Conservation (phyloP, 345 rosid species). For the Rhodamnia argentea region DNA sequence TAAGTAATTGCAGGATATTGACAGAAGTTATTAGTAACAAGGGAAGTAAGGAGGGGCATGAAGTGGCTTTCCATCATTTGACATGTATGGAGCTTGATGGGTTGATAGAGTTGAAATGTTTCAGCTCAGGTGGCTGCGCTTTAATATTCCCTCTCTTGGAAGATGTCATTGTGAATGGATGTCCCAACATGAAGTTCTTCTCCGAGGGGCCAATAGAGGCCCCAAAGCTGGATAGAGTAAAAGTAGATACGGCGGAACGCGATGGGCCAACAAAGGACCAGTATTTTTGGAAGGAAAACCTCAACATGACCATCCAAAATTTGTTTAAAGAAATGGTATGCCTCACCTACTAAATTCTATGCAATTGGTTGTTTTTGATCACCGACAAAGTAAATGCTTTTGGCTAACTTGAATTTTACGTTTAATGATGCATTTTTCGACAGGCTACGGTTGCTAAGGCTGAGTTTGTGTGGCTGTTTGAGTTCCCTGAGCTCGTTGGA, state of each 20-base stretch:
- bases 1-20: neutral
- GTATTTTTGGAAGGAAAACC: neutral
- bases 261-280: no score
- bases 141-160: neutral
- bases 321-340: neutral
- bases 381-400: neutral
- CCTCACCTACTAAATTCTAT: neutral
- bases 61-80: neutral
- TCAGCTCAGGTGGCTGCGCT: neutral
- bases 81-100: neutral
- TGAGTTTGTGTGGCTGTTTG: fast-evolving
- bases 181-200: neutral
- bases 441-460: fast-evolving
- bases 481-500: fast-evolving
- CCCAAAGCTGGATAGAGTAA: neutral
- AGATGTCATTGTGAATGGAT: neutral
- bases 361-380: neutral
- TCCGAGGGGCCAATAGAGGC: neutral
- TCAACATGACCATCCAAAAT: neutral
- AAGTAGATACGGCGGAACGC: fast-evolving
- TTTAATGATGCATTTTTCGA: neutral
- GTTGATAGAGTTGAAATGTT: neutral
- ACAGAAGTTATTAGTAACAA: neutral
- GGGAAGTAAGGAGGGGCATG: neutral
- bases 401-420: neutral